Percentiles rank a stretch among this genome's conserved stretches.
Evolutionary conservation across 192 early-diverging fungal genomes (phyloP).

Genomic region (Chytriomyces hyalinus): DNA sequence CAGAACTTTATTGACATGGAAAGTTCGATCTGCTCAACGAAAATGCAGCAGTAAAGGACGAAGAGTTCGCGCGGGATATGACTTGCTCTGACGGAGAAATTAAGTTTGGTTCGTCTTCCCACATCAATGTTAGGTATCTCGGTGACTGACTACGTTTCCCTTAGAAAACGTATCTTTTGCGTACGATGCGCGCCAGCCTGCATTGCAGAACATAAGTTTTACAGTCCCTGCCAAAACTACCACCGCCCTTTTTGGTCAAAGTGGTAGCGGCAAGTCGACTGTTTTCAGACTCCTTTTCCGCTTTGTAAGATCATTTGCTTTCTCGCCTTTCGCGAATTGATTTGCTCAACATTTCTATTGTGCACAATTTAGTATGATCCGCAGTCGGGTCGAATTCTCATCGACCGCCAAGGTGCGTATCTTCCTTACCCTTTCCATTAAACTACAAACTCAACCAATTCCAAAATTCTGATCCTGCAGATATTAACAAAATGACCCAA

Average conservation of each 20-base stretch:
- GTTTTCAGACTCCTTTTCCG: constrained; percentile 42
- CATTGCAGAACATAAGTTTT: constrained; percentile 69
- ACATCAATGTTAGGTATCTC: neutral
- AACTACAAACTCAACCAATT: neutral
- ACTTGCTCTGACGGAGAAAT: constrained; percentile 65
- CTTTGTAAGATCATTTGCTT: constrained; percentile 43
- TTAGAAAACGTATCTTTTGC: constrained; percentile 70
- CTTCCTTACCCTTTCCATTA: too few species aligned
- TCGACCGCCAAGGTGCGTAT: constrained; percentile 84
- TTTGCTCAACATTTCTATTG: constrained; percentile 54
- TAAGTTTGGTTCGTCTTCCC: constrained; percentile 58
- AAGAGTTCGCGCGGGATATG: constrained; percentile 64
- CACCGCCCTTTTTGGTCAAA: constrained; percentile 80
- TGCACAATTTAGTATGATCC: constrained; percentile 91
- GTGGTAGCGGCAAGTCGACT: constrained; percentile 68
- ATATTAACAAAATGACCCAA: constrained; percentile 58
- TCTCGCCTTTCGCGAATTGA: constrained; percentile 28
- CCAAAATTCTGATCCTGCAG: neutral
- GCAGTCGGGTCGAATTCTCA: constrained; percentile 74
- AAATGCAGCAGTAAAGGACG: constrained; percentile 67
- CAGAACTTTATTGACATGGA: constrained; percentile 85
- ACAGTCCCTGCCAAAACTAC: constrained; percentile 72
- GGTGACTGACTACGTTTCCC: constrained; percentile 29
- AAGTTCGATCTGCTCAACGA: constrained; percentile 83
- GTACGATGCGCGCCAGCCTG: constrained; percentile 75